Evolutionary conservation across 148 eudicot species (phyloP).

Genomic region (Nyssa sinensis): DNA sequence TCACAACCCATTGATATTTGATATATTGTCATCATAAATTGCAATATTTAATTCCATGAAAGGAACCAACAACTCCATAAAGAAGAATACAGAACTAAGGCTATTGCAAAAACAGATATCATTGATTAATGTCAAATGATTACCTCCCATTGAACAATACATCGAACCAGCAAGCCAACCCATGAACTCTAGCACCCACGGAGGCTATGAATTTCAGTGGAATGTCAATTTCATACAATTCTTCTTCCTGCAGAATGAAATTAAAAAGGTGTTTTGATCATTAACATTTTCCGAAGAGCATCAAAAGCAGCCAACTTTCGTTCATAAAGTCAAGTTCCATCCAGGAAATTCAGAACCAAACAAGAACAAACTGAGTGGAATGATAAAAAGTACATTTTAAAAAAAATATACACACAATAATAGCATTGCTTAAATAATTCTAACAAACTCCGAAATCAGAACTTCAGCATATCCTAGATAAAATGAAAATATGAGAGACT

Average conservation of each 20-base stretch:
- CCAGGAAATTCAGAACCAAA: too few species aligned
- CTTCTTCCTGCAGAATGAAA: slow-evolving; percentile 76
- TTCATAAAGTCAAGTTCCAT: too few species aligned
- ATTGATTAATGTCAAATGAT: slow-evolving; percentile 1
- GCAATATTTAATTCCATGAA: background rate
- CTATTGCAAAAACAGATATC: background rate
- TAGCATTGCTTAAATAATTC: too few species aligned
- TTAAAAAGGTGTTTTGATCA: background rate
- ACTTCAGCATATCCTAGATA: too few species aligned
- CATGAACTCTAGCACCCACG: slow-evolving; percentile 90
- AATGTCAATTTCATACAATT: slow-evolving; percentile 83
- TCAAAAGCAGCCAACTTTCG: background rate
- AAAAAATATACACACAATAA: too few species aligned
- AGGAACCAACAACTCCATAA: background rate
- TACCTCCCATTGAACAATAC: slow-evolving; percentile 97
- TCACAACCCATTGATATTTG: background rate
- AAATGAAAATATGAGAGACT: too few species aligned
- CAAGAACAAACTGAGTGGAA: too few species aligned
- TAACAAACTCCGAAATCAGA: too few species aligned
- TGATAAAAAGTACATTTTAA: too few species aligned
- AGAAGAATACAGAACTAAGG: slow-evolving; percentile 7
- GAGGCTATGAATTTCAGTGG: slow-evolving; percentile 76
- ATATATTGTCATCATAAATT: background rate
- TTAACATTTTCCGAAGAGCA: background rate
- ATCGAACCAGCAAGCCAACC: slow-evolving; percentile 98